Conservation (phyloP, 179 eudicot genomes). For the Dionaea muscipula region DNA sequence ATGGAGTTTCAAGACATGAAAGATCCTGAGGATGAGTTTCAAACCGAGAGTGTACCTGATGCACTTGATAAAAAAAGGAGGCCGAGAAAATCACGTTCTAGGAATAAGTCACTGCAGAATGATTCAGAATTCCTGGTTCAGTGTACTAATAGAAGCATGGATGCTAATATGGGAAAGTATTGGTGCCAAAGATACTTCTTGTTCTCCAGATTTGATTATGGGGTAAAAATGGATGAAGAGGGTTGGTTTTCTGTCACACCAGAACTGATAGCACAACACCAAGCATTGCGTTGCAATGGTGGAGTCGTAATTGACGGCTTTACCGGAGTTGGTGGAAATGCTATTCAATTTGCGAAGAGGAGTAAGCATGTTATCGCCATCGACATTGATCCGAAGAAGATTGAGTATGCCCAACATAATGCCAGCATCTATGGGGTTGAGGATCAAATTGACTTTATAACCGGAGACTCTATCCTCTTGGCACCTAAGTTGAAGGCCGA, state of each 20-base stretch:
- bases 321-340: constrained; percentile 89
- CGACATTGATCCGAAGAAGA: constrained; percentile 78
- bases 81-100: constrained; percentile 28
- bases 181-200: constrained; percentile 75
- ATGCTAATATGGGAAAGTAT: constrained; percentile 48
- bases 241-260: constrained; percentile 99
- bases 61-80: constrained; percentile 33
- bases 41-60: constrained; percentile 11
- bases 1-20: constrained; percentile 7
- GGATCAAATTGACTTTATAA: constrained; percentile 56
- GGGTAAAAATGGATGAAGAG: constrained; percentile 84
- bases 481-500: constrained; percentile 61
- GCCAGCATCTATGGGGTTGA: constrained; percentile 74
- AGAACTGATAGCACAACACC: constrained; percentile 73
- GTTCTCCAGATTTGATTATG: constrained; percentile 65
- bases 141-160: constrained; percentile 22
- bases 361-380: constrained; percentile 65
- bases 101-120: constrained; percentile 29
- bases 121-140: constrained; percentile 21
- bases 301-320: constrained; percentile 62
- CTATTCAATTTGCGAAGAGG: constrained; percentile 78
- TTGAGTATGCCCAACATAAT: constrained; percentile 68
- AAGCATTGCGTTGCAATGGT: constrained; percentile 58
- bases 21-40: constrained; percentile 11
- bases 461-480: constrained; percentile 55